A percentile compares a stretch with the other conserved stretches of the same genome.
Conservation (phyloP, 2,329 filamentous ascomycete species). For the Paecilomyces formosus region DNA sequence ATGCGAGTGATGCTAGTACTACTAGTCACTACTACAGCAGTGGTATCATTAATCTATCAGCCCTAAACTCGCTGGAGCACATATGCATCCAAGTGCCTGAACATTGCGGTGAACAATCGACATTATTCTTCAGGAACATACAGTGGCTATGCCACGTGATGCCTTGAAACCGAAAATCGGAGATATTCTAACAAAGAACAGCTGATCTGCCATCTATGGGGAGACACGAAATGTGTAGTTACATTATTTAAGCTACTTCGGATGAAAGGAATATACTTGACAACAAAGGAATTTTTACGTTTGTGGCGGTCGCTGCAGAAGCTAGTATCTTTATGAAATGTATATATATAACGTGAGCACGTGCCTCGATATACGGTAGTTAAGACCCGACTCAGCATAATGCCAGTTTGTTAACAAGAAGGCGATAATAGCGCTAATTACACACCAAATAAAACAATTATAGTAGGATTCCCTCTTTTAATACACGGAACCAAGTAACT, state of each 20-base stretch:
- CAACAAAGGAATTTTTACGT: background rate
- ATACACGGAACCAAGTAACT: too few relatives aligned
- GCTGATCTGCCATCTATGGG: too few relatives aligned
- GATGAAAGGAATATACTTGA: background rate
- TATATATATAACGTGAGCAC: background rate
- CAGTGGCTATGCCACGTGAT: background rate
- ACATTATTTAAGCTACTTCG: too few relatives aligned
- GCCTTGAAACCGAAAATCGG: background rate
- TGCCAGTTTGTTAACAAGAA: background rate
- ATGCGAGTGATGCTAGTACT: background rate
- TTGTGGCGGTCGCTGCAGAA: background rate
- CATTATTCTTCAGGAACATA: background rate
- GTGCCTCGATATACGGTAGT: background rate
- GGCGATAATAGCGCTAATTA: background rate
- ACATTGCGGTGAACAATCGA: background rate
- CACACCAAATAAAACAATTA: background rate
- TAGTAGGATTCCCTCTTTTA: too few relatives aligned
- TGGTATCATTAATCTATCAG: background rate
- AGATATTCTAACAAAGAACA: background rate
- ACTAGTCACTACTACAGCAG: background rate
- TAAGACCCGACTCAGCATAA: background rate
- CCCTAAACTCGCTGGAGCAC: background rate
- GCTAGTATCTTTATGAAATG: background rate
- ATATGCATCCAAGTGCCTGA: background rate
- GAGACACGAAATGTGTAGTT: too few relatives aligned